phyloP scores from a whole-genome alignment of 768 basidiomycete species.

The Agrocybe praecox region DNA sequence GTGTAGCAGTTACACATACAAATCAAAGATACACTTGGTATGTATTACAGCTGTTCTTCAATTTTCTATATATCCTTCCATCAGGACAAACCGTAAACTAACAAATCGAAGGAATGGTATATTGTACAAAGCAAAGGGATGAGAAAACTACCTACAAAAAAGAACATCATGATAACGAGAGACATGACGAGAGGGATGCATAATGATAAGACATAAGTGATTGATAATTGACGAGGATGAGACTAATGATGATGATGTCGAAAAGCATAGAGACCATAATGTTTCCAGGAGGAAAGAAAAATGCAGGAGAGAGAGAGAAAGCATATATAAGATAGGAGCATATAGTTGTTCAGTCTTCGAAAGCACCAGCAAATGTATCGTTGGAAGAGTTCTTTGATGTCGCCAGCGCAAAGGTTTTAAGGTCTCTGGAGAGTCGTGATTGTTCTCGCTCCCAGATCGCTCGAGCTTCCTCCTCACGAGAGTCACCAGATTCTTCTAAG shows the following conservation, averaged over 20 bases:
- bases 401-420: conserved; percentile 29
- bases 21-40: no score
- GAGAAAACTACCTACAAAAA: background rate
- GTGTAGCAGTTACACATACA: no score
- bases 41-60: no score
- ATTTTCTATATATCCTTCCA: background rate
- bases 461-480: conserved; percentile 27
- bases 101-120: background rate
- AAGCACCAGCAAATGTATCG: conserved; percentile 44
- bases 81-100: background rate
- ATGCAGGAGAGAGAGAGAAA: conserved; percentile 10
- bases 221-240: conserved; percentile 13
- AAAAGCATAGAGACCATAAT: conserved; percentile 12
- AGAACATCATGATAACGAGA: background rate
- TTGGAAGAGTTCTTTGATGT: conserved; percentile 8
- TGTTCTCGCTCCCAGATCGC: conserved; percentile 57
- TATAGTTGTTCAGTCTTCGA: conserved; percentile 38
- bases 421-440: conserved; percentile 44
- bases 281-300: conserved; percentile 10
- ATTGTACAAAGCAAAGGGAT: background rate
- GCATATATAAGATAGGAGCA: conserved; percentile 16
- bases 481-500: conserved; percentile 20
- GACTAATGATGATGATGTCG: conserved; percentile 6
- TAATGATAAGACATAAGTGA: conserved; percentile 13
- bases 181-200: conserved; percentile 8